Base-by-base conservation (phyloP, 805 yeast genomes). In the Wickerhamiella spandovensis region DNA sequence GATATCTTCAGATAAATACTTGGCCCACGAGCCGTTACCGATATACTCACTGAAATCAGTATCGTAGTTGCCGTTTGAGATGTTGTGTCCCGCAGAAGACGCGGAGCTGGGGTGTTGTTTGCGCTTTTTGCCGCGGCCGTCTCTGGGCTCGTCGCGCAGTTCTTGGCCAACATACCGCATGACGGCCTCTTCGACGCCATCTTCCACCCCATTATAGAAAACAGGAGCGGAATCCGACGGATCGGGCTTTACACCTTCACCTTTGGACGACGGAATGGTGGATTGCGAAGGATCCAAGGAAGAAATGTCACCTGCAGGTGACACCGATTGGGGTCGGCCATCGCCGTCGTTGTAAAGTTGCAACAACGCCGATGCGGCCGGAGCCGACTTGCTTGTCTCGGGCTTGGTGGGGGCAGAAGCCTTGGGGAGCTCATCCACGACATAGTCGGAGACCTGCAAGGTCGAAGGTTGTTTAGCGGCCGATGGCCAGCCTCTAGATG, bases 141-240 rank as follows among this genome's bases (percentile, higher is more conserved):
- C 35, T 30, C 74, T 18, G 37, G 54, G 51, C n/a, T 49, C 37
- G 55, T 65, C 58, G 46, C 67, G 63, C 42, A 81, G 64, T 1
- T 80, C 74, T 6, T 81, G 83, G 18, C 83, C 86, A 13, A 82
- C 90, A 56, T 77, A 76, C 50, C 76, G 73, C 77, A 83, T 72
- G 17, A 84, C 88, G 0, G 88, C 92, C 17, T 84, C 92, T 58
- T 82, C 92, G 2, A 82, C 92, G 21, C 49, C 49, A 12, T 84
- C 92, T 58, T 82, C 92, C 2, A 82, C 92, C 13, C 49, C 49
- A 18, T 20, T n/a, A 12, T 45, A 24, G 17, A 42, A 37, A 10
- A 35, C 41, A 10, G 47, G 53, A 18, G 51, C 21, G 17, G 42
- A 37, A n/a, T 30, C 35, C 20, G 24, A 48, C 4, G 23, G 20